Evolutionary conservation across 345 rosid species (phyloP).

Genomic region (Brassica incana): DNA sequence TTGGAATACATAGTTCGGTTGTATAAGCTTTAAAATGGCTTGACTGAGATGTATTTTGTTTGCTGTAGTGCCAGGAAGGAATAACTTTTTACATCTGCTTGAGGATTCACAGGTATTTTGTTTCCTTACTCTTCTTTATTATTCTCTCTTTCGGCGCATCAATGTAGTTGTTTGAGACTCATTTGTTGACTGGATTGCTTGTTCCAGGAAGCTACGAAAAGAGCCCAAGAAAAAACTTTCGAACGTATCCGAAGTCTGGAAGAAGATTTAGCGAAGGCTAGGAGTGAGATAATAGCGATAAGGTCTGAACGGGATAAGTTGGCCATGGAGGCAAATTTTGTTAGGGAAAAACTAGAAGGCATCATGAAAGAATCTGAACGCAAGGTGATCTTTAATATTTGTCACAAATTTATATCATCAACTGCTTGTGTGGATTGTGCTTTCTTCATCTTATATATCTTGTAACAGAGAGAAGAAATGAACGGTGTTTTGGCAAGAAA

Average conservation of each 20-base stretch:
- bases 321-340: constrained; percentile 69
- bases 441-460: constrained; percentile 16
- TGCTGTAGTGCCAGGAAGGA: constrained; percentile 56
- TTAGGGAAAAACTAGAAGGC: constrained; percentile 69
- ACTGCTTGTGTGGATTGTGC: constrained; percentile 13
- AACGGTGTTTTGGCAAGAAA: constrained; percentile 70
- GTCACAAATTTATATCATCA: constrained; percentile 1
- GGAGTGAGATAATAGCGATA: constrained; percentile 65
- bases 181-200: constrained; percentile 17
- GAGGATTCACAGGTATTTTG: constrained; percentile 82
- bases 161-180: constrained; percentile 23
- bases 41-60: constrained; percentile 27
- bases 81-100: constrained; percentile 60
- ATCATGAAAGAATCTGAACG: constrained; percentile 74
- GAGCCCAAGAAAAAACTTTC: constrained; percentile 70
- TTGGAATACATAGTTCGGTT: constrained; percentile 13
- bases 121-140: neutral
- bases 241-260: constrained; percentile 71
- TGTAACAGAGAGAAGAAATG: constrained; percentile 63
- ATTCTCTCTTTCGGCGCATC: constrained; percentile 13
- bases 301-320: constrained; percentile 81
- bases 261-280: constrained; percentile 71
- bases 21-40: constrained; percentile 1
- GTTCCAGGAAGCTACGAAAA: constrained; percentile 74
- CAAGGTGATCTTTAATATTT: constrained; percentile 53